These are phyloP conservation scores for Globisporangium apiculatum DNA, from an alignment of 352 stramenopile genomes.

Conservation along the genomic window DNA sequence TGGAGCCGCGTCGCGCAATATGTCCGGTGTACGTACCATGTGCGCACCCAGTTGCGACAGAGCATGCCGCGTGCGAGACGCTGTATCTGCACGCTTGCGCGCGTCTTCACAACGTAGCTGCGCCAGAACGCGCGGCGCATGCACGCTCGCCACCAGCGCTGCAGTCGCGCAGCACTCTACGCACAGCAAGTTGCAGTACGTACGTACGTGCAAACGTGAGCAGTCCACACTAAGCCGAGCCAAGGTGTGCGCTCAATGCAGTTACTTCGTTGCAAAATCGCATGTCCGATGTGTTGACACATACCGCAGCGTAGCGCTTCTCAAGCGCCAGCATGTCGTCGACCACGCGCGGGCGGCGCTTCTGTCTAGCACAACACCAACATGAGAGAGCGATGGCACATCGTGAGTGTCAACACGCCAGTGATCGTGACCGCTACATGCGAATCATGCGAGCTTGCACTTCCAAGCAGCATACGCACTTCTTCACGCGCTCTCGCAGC, in stretches of 20 bases:
- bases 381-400: neutral
- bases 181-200: neutral
- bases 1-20: slow-evolving; percentile 49
- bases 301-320: slow-evolving; percentile 35
- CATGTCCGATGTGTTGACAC: neutral
- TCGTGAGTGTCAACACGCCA: neutral
- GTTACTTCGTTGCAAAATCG: no score
- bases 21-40: slow-evolving; percentile 53
- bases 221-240: no score
- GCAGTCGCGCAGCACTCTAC: slow-evolving; percentile 34
- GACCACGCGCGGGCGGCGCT: slow-evolving; percentile 44
- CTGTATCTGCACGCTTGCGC: slow-evolving; percentile 46
- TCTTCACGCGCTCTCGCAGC: slow-evolving; percentile 30
- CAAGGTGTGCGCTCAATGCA: no score
- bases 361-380: slow-evolving; percentile 25
- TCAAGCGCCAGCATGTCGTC: slow-evolving; percentile 71
- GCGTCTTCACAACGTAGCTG: slow-evolving; percentile 31
- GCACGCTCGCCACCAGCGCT: slow-evolving; percentile 51
- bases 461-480: slow-evolving; percentile 11
- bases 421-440: no score
- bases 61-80: slow-evolving; percentile 42
- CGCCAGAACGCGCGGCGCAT: slow-evolving; percentile 36
- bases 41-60: slow-evolving; percentile 30
- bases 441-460: no score
- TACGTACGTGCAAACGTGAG: no score